These are phyloP conservation scores for Epichloe brachyelytri DNA, from an alignment of 2,329 filamentous ascomycete genomes.

Conservation along the genomic window DNA sequence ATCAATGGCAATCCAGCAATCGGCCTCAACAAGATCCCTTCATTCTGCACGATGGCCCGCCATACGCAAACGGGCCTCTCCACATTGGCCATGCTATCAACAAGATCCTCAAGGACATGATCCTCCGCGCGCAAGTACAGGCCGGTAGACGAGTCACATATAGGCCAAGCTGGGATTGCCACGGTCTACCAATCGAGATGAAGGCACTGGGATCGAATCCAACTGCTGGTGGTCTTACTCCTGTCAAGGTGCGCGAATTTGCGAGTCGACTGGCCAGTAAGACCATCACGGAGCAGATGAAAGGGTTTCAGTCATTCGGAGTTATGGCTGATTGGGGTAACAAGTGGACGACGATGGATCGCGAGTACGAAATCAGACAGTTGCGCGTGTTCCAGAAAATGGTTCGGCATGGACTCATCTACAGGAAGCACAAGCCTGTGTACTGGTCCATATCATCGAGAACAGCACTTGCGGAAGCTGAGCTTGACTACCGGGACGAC, in stretches of 20 bases:
- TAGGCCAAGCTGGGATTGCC: constrained; percentile 92
- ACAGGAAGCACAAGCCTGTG: constrained; percentile 68
- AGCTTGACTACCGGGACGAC: constrained; percentile 70
- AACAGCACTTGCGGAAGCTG: constrained; percentile 71
- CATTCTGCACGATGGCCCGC: constrained; percentile 85
- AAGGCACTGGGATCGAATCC: constrained; percentile 61
- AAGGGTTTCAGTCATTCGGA: constrained; percentile 57
- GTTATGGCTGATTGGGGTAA: constrained; percentile 73
- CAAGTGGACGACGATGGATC: constrained; percentile 70
- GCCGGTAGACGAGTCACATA: constrained; percentile 61
- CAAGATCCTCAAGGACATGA: constrained; percentile 93
- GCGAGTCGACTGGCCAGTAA: constrained; percentile 54
- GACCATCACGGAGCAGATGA: constrained; percentile 61
- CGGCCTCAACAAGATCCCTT: constrained; percentile 50
- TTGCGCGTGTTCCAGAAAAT: constrained; percentile 63
- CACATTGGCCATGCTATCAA: constrained; percentile 94
- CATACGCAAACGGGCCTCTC: constrained; percentile 86
- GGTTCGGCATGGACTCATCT: constrained; percentile 60
- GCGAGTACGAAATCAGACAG: constrained; percentile 60
- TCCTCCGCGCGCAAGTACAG: constrained; percentile 67
- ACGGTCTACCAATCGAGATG: constrained; percentile 91
- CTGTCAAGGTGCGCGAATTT: constrained; percentile 48
- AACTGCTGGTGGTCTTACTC: constrained; percentile 28
- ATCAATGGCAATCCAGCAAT: constrained; percentile 64
- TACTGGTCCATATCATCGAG: constrained; percentile 75